These are phyloP conservation scores for Apiosordaria backusii DNA, from an alignment of 495 filamentous ascomycete species.

Conservation along the genomic window DNA sequence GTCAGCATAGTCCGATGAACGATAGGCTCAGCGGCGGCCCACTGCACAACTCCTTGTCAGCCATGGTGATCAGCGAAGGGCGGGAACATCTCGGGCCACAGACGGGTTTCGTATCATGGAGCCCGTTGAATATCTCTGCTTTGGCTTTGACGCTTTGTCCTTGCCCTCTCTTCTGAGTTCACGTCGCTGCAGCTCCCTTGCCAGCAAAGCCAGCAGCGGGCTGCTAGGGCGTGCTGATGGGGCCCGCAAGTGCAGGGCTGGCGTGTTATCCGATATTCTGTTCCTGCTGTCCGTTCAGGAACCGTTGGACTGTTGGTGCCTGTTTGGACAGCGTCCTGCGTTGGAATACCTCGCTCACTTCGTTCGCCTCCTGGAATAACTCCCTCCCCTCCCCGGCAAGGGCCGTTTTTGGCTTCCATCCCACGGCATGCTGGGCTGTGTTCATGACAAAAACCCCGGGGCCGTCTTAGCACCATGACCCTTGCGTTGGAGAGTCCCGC, in stretches of 20 bases:
- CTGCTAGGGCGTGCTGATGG: conserved; percentile 1
- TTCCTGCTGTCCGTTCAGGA: conserved; percentile 16
- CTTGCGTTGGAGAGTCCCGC: conserved; percentile 26
- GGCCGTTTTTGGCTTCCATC: conserved; percentile 13
- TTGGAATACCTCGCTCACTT: conserved; percentile 2
- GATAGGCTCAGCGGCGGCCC: conserved; percentile 17
- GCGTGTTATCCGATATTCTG: conserved; percentile 8
- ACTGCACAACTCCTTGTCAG: conserved; percentile 9
- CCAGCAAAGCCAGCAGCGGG: conserved; percentile 6
- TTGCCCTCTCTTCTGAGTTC: conserved; percentile 18
- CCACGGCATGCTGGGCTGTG: conserved; percentile 1
- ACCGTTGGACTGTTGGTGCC: not conserved
- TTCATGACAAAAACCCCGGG: conserved; percentile 12
- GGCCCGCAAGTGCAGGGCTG: conserved; percentile 9
- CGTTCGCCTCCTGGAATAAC: not conserved
- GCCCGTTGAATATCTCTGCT: not conserved
- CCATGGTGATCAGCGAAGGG: conserved; percentile 24
- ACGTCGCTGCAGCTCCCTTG: conserved; percentile 21
- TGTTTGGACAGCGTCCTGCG: conserved; percentile 9
- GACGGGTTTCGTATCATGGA: not conserved
- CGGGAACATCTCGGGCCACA: conserved; percentile 13
- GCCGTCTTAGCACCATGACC: conserved; percentile 18
- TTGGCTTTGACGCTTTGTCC: conserved; percentile 21
- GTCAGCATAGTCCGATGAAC: conserved; percentile 27
- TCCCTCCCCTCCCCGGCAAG: not conserved